phyloP scores from a whole-genome alignment of 169 alveolate species.

The Plasmodium falciparum region DNA sequence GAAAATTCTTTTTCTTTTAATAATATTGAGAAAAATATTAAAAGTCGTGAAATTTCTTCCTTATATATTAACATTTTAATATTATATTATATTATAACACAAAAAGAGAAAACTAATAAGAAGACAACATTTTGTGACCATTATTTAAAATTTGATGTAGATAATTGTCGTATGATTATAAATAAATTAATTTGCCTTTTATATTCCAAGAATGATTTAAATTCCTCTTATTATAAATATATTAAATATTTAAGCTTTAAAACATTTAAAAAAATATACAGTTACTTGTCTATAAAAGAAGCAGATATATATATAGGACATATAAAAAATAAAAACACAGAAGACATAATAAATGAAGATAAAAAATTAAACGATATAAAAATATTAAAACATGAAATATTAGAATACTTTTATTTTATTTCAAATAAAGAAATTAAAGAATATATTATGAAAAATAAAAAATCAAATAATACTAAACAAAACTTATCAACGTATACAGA shows the following conservation, averaged over 20 bases:
- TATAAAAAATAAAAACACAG: slow-evolving; percentile 15
- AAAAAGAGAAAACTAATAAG: slow-evolving; percentile 36
- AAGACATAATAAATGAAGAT: slow-evolving; percentile 32
- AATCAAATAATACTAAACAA: slow-evolving; percentile 2
- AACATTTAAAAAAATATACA: slow-evolving; percentile 45
- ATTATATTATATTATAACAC: slow-evolving; percentile 40
- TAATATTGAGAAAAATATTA: background rate
- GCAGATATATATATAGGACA: slow-evolving; percentile 24
- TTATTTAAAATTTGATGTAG: slow-evolving; percentile 28
- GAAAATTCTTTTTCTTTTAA: background rate
- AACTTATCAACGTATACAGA: background rate
- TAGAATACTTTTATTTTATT: slow-evolving; percentile 21
- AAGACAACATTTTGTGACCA: slow-evolving; percentile 20
- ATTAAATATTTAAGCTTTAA: slow-evolving; percentile 48
- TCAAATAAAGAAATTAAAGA: slow-evolving; percentile 38
- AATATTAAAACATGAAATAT: slow-evolving; percentile 15
- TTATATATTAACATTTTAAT: slow-evolving; percentile 52
- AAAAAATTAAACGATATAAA: slow-evolving; percentile 24
- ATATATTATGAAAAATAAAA: slow-evolving; percentile 28
- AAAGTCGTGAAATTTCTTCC: slow-evolving; percentile 32
- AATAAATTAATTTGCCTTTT: slow-evolving; percentile 48
- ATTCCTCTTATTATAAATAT: slow-evolving; percentile 38
- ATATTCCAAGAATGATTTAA: slow-evolving; percentile 5
- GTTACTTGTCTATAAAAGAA: slow-evolving; percentile 26
- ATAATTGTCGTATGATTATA: slow-evolving; percentile 21